phyloP scores from a whole-genome alignment of 495 filamentous ascomycete genomes.

The Aspergillus nidulans region DNA sequence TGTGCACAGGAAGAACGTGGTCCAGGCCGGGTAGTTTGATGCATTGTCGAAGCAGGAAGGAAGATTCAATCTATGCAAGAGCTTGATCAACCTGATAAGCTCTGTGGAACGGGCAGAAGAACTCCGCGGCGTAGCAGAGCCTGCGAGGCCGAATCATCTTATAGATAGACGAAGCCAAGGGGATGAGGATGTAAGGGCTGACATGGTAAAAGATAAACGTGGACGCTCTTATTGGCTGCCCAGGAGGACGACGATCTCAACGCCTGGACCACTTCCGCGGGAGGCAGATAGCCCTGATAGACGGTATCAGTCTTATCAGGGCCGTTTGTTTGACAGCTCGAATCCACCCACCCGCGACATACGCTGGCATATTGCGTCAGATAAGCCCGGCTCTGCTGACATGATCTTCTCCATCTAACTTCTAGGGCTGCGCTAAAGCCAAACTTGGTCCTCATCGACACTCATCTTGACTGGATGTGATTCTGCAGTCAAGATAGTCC shows the following conservation, averaged over 20 bases:
- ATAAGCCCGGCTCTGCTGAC: too few species aligned
- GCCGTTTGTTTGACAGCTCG: not conserved
- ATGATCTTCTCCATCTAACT: too few species aligned
- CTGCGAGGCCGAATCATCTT: not conserved
- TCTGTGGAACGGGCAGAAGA: not conserved
- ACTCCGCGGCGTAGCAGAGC: conserved; percentile 5
- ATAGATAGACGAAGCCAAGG: conserved; percentile 3
- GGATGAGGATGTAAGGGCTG: not conserved
- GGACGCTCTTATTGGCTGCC: conserved; percentile 1
- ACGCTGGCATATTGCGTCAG: too few species aligned
- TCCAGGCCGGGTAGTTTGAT: not conserved
- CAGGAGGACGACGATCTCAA: not conserved
- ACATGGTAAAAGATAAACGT: conserved; percentile 3
- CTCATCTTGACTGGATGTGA: too few species aligned
- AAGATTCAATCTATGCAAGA: not conserved
- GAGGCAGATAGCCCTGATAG: conserved; percentile 6
- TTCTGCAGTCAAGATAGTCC: conserved; percentile 23
- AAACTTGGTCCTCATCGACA: not conserved
- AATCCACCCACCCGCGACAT: not conserved
- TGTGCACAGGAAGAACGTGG: not conserved
- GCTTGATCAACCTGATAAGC: conserved; percentile 13
- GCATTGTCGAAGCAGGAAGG: not conserved
- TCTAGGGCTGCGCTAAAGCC: too few species aligned
- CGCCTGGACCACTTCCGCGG: conserved; percentile 8
- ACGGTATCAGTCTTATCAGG: conserved; percentile 6